These are phyloP conservation scores for Sphaerulina populicola DNA, from an alignment of 2,329 filamentous ascomycete species.

Conservation along the genomic window DNA sequence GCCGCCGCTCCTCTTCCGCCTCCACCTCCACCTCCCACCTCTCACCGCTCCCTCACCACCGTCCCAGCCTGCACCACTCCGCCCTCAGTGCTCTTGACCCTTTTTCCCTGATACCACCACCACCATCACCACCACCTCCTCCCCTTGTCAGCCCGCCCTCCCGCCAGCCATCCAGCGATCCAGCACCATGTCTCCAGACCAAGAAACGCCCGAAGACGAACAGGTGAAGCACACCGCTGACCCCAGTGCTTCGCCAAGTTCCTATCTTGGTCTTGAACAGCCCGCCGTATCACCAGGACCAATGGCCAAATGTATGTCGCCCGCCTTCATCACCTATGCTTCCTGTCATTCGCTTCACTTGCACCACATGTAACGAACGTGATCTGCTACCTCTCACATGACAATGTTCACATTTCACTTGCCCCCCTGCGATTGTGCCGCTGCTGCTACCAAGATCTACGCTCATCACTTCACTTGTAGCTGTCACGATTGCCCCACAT, in stretches of 20 bases:
- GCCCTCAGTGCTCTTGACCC: neutral
- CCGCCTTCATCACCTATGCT: too few relatives aligned
- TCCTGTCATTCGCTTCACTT: constrained; percentile 4
- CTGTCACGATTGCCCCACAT: constrained; percentile 40
- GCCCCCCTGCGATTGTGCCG: neutral
- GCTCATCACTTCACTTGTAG: constrained; percentile 28
- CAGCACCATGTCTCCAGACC: constrained; percentile 16
- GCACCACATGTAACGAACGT: constrained; percentile 2
- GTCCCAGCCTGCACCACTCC: too few relatives aligned
- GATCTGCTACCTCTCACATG: neutral
- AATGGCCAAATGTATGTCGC: constrained; percentile 27
- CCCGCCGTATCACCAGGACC: constrained; percentile 19
- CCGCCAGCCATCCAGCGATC: neutral
- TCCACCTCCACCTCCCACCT: neutral
- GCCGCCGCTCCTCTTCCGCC: too few relatives aligned
- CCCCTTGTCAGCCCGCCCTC: neutral
- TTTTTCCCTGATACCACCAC: neutral
- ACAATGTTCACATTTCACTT: neutral
- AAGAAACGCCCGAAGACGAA: constrained; percentile 10
- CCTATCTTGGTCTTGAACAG: constrained; percentile 22
- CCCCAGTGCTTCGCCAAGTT: constrained; percentile 26
- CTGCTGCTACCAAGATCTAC: neutral
- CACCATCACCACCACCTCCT: neutral
- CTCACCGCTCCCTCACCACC: neutral
- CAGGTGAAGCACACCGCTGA: constrained; percentile 21